A percentile compares a stretch with the other conserved stretches of the same genome.
Conservation (phyloP, 129 eudicot species). For the Centrapalus pauciflorus region DNA sequence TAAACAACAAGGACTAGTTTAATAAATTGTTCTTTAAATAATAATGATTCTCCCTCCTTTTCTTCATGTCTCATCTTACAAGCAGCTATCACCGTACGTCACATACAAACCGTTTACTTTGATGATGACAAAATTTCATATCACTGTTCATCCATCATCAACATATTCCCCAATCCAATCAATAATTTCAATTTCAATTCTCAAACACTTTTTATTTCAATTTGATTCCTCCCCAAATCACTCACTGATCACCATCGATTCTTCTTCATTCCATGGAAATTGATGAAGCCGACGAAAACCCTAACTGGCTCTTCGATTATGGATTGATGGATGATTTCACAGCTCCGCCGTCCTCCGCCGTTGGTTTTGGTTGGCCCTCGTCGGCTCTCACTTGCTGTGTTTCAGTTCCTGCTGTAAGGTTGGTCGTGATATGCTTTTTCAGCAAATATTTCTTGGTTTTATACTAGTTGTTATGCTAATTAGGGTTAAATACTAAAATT, state of each 20-base stretch:
- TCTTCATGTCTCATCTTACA: not conserved
- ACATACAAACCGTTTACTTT: constrained; percentile 32
- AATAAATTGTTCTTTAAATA: no score
- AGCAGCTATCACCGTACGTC: constrained; percentile 21
- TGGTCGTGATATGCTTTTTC: not conserved
- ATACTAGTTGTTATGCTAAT: not conserved
- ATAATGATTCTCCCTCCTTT: not conserved
- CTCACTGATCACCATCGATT: not conserved
- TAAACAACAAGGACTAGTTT: no score
- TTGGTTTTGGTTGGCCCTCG: constrained; percentile 33
- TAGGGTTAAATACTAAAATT: not conserved
- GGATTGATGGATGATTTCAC: constrained; percentile 44
- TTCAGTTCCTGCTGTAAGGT: constrained; percentile 34
- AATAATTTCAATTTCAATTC: not conserved
- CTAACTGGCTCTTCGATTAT: constrained; percentile 65
- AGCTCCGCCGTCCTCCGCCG: constrained; percentile 21
- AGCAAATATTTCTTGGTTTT: not conserved
- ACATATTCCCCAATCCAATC: constrained; percentile 26
- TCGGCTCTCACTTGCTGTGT: constrained; percentile 15
- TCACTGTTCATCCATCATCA: constrained; percentile 17
- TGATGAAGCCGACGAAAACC: constrained; percentile 28
- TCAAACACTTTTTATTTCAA: not conserved
- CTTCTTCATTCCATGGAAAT: constrained; percentile 33
- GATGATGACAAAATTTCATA: constrained; percentile 24
- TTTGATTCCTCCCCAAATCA: not conserved